These are phyloP conservation scores for Chrysanthemum seticuspe DNA, from an alignment of 129 eudicot genomes.

Conservation along the genomic window DNA sequence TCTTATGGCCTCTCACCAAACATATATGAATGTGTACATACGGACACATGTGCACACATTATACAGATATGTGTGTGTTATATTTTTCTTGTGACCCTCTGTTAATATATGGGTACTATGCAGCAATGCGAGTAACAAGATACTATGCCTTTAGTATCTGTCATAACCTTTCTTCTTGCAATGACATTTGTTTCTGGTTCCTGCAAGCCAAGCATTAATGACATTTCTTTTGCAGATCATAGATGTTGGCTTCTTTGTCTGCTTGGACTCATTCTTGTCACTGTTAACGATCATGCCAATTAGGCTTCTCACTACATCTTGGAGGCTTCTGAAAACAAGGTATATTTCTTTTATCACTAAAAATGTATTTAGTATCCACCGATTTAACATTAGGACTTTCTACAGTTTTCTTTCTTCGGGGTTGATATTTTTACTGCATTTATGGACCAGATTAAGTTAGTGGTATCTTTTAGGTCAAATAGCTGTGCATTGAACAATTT, in stretches of 20 bases:
- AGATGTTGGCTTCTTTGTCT: slow-evolving; percentile 83
- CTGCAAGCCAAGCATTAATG: slow-evolving; percentile 14
- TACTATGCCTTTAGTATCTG: not conserved
- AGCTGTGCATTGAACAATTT: slow-evolving; percentile 2
- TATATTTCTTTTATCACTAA: slow-evolving; percentile 29
- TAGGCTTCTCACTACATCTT: slow-evolving; percentile 54
- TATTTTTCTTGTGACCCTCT: slow-evolving; percentile 18
- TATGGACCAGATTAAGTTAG: not conserved
- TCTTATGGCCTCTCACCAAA: slow-evolving; percentile 9
- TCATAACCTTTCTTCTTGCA: slow-evolving; percentile 17
- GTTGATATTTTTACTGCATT: not conserved
- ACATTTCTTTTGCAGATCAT: slow-evolving; percentile 69
- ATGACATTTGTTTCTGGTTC: not conserved
- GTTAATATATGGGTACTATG: slow-evolving; percentile 7
- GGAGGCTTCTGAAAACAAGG: slow-evolving; percentile 74
- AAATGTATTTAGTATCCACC: not conserved
- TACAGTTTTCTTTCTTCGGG: not conserved
- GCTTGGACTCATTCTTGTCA: slow-evolving; percentile 88
- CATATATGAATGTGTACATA: slow-evolving; percentile 8
- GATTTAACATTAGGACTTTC: not conserved
- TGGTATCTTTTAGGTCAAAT: slow-evolving; percentile 2
- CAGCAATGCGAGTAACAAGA: slow-evolving; percentile 10
- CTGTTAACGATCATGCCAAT: slow-evolving; percentile 90
- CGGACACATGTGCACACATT: not conserved
- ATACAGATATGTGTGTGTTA: not conserved